These are phyloP conservation scores for Chytridium lagenaria DNA, from an alignment of 371 early-diverging fungal species.

Conservation along the genomic window DNA sequence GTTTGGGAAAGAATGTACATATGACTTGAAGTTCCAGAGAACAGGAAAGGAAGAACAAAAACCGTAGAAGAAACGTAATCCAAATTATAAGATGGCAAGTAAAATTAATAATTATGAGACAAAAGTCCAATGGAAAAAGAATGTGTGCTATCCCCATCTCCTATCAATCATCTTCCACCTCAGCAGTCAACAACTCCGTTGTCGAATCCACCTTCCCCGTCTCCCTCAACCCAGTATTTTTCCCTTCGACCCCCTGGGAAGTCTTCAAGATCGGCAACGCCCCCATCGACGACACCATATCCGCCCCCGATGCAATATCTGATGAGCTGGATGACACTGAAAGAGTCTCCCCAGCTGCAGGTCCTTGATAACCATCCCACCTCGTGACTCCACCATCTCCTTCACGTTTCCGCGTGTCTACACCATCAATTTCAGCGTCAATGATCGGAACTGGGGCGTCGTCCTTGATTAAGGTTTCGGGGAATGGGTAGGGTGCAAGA, in stretches of 20 bases:
- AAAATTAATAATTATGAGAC: too few relatives aligned
- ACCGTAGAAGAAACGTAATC: too few relatives aligned
- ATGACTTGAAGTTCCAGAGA: too few relatives aligned
- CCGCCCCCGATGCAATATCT: slow-evolving; percentile 2
- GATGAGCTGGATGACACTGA: background rate
- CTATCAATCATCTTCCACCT: background rate
- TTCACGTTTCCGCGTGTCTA: background rate
- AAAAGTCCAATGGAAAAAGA: too few relatives aligned
- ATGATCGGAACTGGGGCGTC: too few relatives aligned
- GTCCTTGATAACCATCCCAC: slow-evolving; percentile 14
- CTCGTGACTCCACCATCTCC: background rate
- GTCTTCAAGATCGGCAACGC: background rate
- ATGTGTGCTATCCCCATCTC: too few relatives aligned
- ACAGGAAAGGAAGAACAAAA: too few relatives aligned
- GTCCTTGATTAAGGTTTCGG: background rate
- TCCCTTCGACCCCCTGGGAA: background rate
- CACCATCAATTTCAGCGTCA: too few relatives aligned
- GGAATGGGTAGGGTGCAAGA: background rate
- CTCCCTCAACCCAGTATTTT: background rate
- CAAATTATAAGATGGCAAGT: too few relatives aligned
- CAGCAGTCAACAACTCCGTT: background rate
- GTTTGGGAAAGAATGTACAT: too few relatives aligned
- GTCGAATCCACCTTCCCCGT: background rate
- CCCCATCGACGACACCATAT: background rate
- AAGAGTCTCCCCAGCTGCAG: background rate